These are phyloP conservation scores for Fusarium protoensiforme DNA, from an alignment of 2,329 filamentous ascomycete species.

Conservation along the genomic window DNA sequence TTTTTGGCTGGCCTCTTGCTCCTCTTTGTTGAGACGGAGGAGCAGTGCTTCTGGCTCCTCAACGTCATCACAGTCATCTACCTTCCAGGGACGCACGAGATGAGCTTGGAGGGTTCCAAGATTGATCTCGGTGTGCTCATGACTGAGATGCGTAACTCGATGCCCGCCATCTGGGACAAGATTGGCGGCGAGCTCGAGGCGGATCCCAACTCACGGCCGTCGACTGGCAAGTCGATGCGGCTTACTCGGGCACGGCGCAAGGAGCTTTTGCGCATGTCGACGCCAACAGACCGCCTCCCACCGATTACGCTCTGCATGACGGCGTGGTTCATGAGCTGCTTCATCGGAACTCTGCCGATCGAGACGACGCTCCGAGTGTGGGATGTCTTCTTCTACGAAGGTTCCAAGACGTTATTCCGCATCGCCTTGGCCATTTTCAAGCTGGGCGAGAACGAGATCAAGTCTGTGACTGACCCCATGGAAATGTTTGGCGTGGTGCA, in stretches of 20 bases:
- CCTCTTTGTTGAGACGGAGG: conserved; percentile 87
- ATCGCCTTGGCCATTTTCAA: conserved; percentile 94
- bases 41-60: conserved; percentile 92
- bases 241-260: conserved; percentile 52
- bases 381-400: conserved; percentile 97
- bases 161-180: conserved; percentile 87
- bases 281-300: conserved; percentile 70
- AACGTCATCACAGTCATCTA: conserved; percentile 92
- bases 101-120: conserved; percentile 90
- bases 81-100: conserved; percentile 90
- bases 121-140: conserved; percentile 95
- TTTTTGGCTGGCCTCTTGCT: conserved; percentile 92
- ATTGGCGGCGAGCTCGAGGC: conserved; percentile 82
- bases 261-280: conserved; percentile 52
- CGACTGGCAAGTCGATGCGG: conserved; percentile 50
- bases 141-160: conserved; percentile 82
- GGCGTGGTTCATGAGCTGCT: conserved; percentile 98
- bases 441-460: conserved; percentile 82
- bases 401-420: conserved; percentile 91
- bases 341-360: conserved; percentile 91
- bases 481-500: conserved; percentile 97
- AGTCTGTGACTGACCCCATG: conserved; percentile 84
- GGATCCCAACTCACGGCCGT: conserved; percentile 51
- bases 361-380: conserved; percentile 93
- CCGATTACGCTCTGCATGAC: conserved; percentile 94